Percentiles rank a stretch among this genome's conserved stretches.
Evolutionary conservation across 2,329 filamentous ascomycete species (phyloP).

Genomic region (Lasiodiplodia sp.): DNA sequence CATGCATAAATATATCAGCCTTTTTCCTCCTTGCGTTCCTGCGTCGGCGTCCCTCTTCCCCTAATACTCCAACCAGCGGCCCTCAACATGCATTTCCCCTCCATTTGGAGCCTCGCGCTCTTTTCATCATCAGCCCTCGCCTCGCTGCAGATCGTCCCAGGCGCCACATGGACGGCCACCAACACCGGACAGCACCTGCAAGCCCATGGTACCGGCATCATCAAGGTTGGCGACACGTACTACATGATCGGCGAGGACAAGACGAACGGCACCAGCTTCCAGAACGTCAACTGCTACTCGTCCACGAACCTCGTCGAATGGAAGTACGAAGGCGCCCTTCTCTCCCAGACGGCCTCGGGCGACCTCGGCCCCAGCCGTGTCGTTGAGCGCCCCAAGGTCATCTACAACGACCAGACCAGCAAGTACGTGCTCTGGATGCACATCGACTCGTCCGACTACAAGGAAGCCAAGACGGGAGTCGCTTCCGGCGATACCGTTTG

Average conservation of each 20-base stretch:
- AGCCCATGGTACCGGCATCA: conserved; percentile 71
- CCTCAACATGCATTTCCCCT: background rate
- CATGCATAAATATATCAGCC: background rate
- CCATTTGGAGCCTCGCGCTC: conserved; percentile 23
- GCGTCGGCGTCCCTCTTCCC: background rate
- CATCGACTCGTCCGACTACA: conserved; percentile 68
- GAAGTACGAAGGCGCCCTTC: conserved; percentile 66
- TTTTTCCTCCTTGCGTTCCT: background rate
- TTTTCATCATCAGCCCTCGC: conserved; percentile 38
- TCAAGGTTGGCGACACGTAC: conserved; percentile 64
- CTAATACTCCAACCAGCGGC: background rate
- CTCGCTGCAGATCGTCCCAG: conserved; percentile 48
- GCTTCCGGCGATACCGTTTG: conserved; percentile 67
- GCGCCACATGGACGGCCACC: conserved; percentile 48
- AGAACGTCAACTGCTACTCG: conserved; percentile 72
- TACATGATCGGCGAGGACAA: conserved; percentile 77
- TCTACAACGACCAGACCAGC: conserved; percentile 69
- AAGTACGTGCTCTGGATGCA: conserved; percentile 76
- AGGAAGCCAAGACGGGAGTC: conserved; percentile 70
- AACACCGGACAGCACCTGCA: conserved; percentile 65
- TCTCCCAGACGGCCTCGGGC: conserved; percentile 60
- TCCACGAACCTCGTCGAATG: conserved; percentile 69
- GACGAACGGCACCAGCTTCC: conserved; percentile 66
- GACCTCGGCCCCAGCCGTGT: conserved; percentile 69
- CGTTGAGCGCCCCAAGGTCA: conserved; percentile 72